Evolutionary conservation across 2,329 filamentous ascomycete species (phyloP).

Genomic region (Dendrostoma leiphaemia): DNA sequence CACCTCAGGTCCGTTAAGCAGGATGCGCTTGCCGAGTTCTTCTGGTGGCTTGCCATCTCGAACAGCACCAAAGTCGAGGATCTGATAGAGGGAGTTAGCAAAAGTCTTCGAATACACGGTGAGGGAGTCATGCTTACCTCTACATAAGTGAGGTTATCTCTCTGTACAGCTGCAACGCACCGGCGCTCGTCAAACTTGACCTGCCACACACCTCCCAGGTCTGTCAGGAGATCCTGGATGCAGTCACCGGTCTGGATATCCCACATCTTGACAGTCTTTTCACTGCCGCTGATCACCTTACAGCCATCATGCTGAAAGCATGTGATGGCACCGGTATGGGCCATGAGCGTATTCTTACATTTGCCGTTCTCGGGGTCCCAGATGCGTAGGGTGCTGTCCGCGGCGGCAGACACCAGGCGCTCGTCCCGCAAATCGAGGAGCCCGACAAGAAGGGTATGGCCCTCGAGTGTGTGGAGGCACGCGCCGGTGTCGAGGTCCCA

Average conservation of each 20-base stretch:
- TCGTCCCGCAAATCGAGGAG: constrained; percentile 87
- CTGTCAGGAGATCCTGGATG: constrained; percentile 86
- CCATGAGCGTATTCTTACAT: constrained; percentile 85
- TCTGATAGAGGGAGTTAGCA: constrained; percentile 52
- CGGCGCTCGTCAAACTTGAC: constrained; percentile 95
- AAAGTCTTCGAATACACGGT: constrained; percentile 7
- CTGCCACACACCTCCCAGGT: constrained; percentile 97
- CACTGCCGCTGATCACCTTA: constrained; percentile 95
- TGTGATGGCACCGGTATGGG: constrained; percentile 95
- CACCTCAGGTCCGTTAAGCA: constrained; percentile 59
- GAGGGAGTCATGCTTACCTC: constrained; percentile 63
- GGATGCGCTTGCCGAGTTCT: constrained; percentile 75
- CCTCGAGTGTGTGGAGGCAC: constrained; percentile 86
- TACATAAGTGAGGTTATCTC: constrained; percentile 88
- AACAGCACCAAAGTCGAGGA: constrained; percentile 93
- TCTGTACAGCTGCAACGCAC: constrained; percentile 94
- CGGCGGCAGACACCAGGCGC: constrained; percentile 88
- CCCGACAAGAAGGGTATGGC: constrained; percentile 88
- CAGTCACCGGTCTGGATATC: constrained; percentile 90
- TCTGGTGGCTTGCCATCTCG: constrained; percentile 80
- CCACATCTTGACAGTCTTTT: constrained; percentile 98
- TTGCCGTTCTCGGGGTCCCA: constrained; percentile 94
- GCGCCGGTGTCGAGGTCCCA: constrained; percentile 89
- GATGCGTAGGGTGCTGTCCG: constrained; percentile 90
- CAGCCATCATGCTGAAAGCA: constrained; percentile 97